phyloP scores from a whole-genome alignment of 306 rosid genomes.

The Begonia masoniana region DNA sequence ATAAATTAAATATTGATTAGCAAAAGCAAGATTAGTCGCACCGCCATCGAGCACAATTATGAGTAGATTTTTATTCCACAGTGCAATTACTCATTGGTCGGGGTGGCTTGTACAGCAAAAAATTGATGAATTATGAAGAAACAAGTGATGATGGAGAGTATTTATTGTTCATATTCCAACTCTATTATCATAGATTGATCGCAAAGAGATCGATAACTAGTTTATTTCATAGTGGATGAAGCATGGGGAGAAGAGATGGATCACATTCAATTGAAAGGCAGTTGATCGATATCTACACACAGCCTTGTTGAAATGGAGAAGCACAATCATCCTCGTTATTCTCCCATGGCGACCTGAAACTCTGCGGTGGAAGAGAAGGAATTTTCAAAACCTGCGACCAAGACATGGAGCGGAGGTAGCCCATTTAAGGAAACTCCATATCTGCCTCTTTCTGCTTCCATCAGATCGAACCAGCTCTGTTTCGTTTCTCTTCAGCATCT shows the following conservation, averaged over 20 bases:
- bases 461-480: conserved; percentile 15
- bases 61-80: too few relatives aligned
- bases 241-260: background rate
- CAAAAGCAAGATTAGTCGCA: too few relatives aligned
- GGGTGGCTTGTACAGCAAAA: too few relatives aligned
- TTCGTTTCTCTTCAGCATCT: conserved; percentile 50
- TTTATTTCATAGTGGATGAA: background rate
- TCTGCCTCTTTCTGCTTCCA: conserved; percentile 16
- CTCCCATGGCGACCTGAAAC: background rate
- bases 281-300: background rate
- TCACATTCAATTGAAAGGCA: background rate
- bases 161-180: too few relatives aligned
- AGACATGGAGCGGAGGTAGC: conserved; percentile 35
- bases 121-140: too few relatives aligned
- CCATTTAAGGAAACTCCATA: conserved; percentile 39
- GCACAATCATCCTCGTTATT: background rate
- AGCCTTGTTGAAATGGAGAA: background rate
- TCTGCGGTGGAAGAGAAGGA: background rate
- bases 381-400: conserved; percentile 16
- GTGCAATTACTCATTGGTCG: too few relatives aligned
- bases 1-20: too few relatives aligned
- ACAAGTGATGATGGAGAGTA: too few relatives aligned
- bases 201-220: background rate
- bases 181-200: too few relatives aligned
- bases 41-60: too few relatives aligned